These are phyloP conservation scores for Agarophyton chilense DNA, from an alignment of 23 red algal species.

Conservation along the genomic window DNA sequence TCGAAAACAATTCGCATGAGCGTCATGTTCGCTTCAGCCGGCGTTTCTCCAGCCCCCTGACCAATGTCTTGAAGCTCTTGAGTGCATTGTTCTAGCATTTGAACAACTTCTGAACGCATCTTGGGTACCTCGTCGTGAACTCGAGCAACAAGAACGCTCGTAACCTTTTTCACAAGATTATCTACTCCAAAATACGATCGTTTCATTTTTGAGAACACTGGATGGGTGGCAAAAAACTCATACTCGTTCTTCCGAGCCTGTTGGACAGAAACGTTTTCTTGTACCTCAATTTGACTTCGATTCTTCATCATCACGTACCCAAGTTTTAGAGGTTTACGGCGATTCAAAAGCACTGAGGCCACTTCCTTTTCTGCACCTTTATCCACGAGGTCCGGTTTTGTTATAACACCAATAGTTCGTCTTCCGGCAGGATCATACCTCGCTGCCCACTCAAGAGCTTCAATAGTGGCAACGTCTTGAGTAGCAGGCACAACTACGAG, in stretches of 20 bases:
- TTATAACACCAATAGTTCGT: slow-evolving; percentile 69
- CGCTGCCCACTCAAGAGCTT: slow-evolving; percentile 59
- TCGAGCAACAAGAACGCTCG: slow-evolving; percentile 50
- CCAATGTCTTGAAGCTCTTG: slow-evolving; percentile 63
- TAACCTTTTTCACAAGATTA: slow-evolving; percentile 55
- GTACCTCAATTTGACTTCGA: slow-evolving; percentile 57
- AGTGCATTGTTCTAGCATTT: slow-evolving; percentile 26
- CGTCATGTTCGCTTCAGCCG: slow-evolving; percentile 63
- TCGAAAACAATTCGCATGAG: slow-evolving; percentile 70
- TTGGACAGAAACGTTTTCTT: slow-evolving; percentile 33
- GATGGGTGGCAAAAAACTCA: slow-evolving; percentile 35
- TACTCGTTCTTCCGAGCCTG: slow-evolving; percentile 48
- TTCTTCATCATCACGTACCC: slow-evolving; percentile 69
- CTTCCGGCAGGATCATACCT: slow-evolving; percentile 22
- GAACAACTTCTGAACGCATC: slow-evolving; percentile 55
- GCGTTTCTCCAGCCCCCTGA: slow-evolving; percentile 43
- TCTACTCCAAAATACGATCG: slow-evolving; percentile 45
- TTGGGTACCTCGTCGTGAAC: slow-evolving; percentile 52
- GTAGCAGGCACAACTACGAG: slow-evolving; percentile 67
- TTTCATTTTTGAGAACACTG: slow-evolving; percentile 29
- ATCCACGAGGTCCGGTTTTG: slow-evolving; percentile 66
- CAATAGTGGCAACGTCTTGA: slow-evolving; percentile 69
- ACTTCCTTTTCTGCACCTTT: slow-evolving; percentile 61
- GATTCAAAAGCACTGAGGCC: slow-evolving; percentile 42
- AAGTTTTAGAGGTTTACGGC: slow-evolving; percentile 51